A percentile compares a stretch with the other conserved stretches of the same genome.
Conservation (phyloP, 345 rosid species). For the Gossypioides kirkii region DNA sequence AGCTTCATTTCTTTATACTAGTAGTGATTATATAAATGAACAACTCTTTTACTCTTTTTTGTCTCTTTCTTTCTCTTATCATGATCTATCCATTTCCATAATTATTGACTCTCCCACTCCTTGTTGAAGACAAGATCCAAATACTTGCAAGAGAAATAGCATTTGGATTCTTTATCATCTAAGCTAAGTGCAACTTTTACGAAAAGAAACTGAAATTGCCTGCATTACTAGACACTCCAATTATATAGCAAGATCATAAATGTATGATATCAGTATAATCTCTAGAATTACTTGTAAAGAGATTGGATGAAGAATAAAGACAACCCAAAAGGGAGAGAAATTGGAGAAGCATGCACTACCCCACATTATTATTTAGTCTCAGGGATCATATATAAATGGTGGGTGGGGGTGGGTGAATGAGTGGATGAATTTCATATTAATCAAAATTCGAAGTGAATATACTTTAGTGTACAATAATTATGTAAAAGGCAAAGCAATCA, state of each 20-base stretch:
- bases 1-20: neutral
- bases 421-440: neutral
- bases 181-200: neutral
- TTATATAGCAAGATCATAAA: neutral
- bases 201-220: neutral
- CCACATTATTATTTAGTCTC: neutral
- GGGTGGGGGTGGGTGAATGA: neutral
- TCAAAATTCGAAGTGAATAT: neutral
- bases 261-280: neutral
- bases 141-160: neutral
- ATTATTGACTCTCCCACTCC: neutral
- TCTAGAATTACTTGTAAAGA: neutral
- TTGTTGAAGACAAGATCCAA: neutral
- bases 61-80: no score
- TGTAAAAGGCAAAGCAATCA: neutral
- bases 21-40: neutral
- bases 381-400: neutral
- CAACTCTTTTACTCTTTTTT: neutral
- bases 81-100: neutral
- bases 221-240: neutral
- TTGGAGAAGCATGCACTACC: neutral
- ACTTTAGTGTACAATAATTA: neutral
- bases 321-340: neutral
- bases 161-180: neutral
- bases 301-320: neutral